phyloP scores from a whole-genome alignment of 306 rosid species.

The Vigna nakashimae region DNA sequence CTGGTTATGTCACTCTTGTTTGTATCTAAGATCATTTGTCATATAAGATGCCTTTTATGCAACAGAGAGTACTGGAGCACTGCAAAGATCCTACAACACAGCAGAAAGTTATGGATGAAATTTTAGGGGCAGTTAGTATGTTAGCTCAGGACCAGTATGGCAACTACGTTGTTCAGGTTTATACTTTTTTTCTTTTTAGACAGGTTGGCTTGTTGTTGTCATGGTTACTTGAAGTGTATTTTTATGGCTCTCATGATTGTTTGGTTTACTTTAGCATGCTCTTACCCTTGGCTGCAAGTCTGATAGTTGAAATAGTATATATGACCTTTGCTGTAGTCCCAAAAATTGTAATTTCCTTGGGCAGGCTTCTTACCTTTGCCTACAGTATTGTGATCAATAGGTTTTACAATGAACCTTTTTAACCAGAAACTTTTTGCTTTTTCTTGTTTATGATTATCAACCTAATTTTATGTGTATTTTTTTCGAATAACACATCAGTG shows the following conservation, averaged over 20 bases:
- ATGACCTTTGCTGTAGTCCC: no score
- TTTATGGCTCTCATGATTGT: no score
- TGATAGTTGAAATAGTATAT: no score
- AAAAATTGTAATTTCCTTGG: background rate
- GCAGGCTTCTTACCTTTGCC: background rate
- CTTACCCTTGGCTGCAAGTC: no score
- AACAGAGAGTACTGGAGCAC: conserved; percentile 95
- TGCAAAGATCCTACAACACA: conserved; percentile 73
- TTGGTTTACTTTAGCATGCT: no score
- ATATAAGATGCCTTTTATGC: conserved; percentile 21
- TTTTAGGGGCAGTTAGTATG: conserved; percentile 93
- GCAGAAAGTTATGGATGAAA: conserved; percentile 92
- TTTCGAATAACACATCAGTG: background rate
- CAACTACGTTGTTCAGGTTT: conserved; percentile 96
- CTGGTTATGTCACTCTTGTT: conserved; percentile 7
- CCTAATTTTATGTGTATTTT: background rate
- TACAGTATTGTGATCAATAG: background rate
- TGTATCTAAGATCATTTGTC: conserved; percentile 8
- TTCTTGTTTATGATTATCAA: background rate
- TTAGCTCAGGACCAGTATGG: conserved; percentile 99
- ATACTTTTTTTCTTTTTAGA: conserved; percentile 17
- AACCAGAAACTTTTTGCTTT: background rate
- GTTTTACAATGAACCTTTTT: background rate
- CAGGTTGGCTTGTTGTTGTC: no score
- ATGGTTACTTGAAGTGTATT: no score